phyloP scores from a whole-genome alignment of 768 basidiomycete species.

The Gyrodon lividus region DNA sequence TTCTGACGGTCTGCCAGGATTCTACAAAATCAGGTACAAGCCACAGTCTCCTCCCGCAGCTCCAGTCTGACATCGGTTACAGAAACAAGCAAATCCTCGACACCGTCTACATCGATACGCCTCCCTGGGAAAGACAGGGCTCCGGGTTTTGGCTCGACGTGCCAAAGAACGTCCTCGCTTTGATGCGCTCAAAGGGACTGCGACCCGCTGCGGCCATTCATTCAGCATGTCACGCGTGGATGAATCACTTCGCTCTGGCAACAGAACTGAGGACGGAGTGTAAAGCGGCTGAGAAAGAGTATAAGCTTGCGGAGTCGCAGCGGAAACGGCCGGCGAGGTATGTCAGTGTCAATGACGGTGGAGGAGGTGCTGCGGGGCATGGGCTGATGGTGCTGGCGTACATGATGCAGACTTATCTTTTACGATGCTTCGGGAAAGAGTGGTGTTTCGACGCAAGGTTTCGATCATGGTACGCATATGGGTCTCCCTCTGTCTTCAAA shows the following conservation, averaged over 20 bases:
- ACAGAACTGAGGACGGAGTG: conserved; percentile 80
- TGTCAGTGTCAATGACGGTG: background rate
- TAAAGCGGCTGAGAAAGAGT: conserved; percentile 76
- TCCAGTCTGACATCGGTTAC: conserved; percentile 3
- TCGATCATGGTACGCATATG: conserved; percentile 65
- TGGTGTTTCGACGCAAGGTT: conserved; percentile 73
- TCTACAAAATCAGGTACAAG: conserved; percentile 71
- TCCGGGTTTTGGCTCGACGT: conserved; percentile 83
- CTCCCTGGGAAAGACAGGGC: conserved; percentile 71
- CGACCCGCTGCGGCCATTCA: conserved; percentile 81
- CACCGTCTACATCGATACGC: conserved; percentile 72
- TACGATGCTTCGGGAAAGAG: conserved; percentile 73
- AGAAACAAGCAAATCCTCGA: conserved; percentile 71
- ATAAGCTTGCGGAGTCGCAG: conserved; percentile 46
- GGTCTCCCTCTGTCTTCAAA: background rate
- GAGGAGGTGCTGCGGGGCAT: no score
- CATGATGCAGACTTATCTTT: conserved; percentile 62
- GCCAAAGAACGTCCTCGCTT: conserved; percentile 47
- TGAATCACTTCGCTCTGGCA: conserved; percentile 72
- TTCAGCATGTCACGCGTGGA: conserved; percentile 78
- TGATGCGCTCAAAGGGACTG: conserved; percentile 55
- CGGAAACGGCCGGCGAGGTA: conserved; percentile 63
- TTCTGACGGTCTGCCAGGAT: conserved; percentile 47
- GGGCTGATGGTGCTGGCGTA: background rate
- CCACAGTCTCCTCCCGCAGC: background rate